These are phyloP conservation scores for Ceratobasidium sp. DNA, from an alignment of 1,284 basidiomycete genomes.

Conservation along the genomic window DNA sequence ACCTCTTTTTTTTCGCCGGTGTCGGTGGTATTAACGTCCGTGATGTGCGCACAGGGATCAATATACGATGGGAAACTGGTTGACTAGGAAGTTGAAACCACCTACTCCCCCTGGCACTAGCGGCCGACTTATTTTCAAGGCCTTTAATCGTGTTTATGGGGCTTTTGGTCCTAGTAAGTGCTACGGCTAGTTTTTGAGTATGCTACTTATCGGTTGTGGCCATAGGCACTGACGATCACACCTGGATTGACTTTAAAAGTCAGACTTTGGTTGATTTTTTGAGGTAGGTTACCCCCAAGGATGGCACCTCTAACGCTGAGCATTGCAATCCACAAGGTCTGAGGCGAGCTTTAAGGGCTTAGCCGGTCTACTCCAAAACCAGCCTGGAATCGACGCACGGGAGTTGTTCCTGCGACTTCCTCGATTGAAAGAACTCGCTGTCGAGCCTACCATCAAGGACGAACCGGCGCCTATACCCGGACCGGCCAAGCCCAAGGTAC, in stretches of 20 bases:
- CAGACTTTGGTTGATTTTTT: conserved; percentile 16
- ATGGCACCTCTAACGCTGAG: background rate
- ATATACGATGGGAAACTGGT: conserved; percentile 32
- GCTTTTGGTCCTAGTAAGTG: conserved; percentile 28
- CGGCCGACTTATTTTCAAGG: conserved; percentile 36
- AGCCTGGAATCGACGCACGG: conserved; percentile 35
- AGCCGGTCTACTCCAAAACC: background rate
- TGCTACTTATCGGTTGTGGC: background rate
- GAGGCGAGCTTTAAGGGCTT: conserved; percentile 26
- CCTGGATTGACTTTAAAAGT: conserved; percentile 33
- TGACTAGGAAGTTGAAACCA: conserved; percentile 12
- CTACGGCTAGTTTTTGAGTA: background rate
- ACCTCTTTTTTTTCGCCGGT: background rate
- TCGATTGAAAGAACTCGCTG: conserved; percentile 12
- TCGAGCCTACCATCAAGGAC: conserved; percentile 10
- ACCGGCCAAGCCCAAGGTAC: background rate
- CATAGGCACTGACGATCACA: conserved; percentile 36
- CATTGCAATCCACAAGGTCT: conserved; percentile 8
- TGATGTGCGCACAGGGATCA: conserved; percentile 1
- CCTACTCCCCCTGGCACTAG: background rate
- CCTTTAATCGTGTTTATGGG: conserved; percentile 39
- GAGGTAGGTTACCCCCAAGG: background rate
- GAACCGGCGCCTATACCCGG: background rate
- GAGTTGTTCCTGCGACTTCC: conserved; percentile 28
- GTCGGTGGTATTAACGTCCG: background rate